Evolutionary conservation across 2,329 filamentous ascomycete species (phyloP), one percentile per base, ranked within the genome.

Genomic region (Elsinoe necatrix): DNA sequence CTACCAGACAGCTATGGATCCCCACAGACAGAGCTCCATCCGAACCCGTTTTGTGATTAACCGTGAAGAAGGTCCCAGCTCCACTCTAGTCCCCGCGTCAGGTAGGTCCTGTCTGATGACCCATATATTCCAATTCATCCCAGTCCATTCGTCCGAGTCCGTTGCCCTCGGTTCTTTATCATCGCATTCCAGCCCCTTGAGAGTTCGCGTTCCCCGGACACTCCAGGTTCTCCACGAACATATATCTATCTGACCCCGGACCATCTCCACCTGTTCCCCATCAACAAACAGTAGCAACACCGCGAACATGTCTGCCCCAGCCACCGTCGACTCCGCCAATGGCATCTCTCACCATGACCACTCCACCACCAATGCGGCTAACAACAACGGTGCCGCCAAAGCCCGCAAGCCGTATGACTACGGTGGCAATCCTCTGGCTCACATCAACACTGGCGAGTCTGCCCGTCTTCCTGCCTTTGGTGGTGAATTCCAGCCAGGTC

Each of bases 401-500:
- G 69, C 73, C 63, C 72, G 74, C 63, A 69, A 67, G 60, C 74
- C 73, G 1, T 76, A 76, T 64, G 75, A 77, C 64, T 77, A 77
- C 63, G 65, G 75, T 62, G 76, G 76, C 60, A 78, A 78, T 65
- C 76, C 76, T 39, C 72, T 78, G 27, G 75, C 75, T n/a, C 74
- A 77, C 61, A 64, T 73, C 63, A 71, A 71, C 59, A 77, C 75
- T 58, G 75, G 75, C 63, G 72, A 77, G 52, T 72, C 73, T n/a
- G 70, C 71, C 6, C 73, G 74, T 34, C 69, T 77, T 14, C 66
- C 70, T 29, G 74, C 76, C 47, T 78, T 78, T 55, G 76, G 76
- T 65, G 76, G 76, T 70, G 74, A 76, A 62, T 76, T 78, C 63
- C 76, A 78, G 62, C 76, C 76, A 9, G 76, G 76, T 69, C 71